Evolutionary conservation across 208 protist species (phyloP).

Genomic region (Porcisia hertigi): DNA sequence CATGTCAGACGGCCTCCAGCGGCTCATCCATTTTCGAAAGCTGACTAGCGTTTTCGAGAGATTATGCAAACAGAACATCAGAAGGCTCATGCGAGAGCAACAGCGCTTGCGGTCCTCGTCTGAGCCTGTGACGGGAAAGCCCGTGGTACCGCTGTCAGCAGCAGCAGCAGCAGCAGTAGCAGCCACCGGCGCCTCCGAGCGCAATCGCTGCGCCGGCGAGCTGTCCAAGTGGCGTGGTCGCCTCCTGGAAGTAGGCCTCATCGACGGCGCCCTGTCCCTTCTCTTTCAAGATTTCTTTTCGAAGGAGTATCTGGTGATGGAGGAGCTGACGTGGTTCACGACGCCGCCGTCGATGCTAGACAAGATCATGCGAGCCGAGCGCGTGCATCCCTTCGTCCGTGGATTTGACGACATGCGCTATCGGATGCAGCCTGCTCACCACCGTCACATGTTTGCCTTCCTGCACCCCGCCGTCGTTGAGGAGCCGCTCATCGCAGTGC

Average conservation of each 20-base stretch:
- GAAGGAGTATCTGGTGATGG: slow-evolving; percentile 82
- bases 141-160: neutral
- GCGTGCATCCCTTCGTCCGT: slow-evolving; percentile 69
- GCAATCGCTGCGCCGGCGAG: slow-evolving; percentile 8
- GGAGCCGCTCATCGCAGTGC: slow-evolving; percentile 84
- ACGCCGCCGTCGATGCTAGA: slow-evolving; percentile 76
- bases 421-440: slow-evolving; percentile 62
- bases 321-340: slow-evolving; percentile 83
- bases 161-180: neutral
- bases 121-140: neutral
- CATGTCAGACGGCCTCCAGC: slow-evolving; percentile 61
- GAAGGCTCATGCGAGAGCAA: slow-evolving; percentile 2
- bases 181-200: neutral
- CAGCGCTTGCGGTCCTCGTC: neutral
- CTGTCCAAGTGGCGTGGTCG: slow-evolving; percentile 50
- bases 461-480: slow-evolving; percentile 80
- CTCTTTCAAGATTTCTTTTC: slow-evolving; percentile 82
- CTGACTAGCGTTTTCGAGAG: slow-evolving; percentile 50
- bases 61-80: slow-evolving; percentile 38
- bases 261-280: slow-evolving; percentile 57
- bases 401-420: slow-evolving; percentile 71
- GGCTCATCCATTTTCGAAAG: slow-evolving; percentile 80
- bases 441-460: slow-evolving; percentile 83
- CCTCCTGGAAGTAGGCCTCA: slow-evolving; percentile 49
- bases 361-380: slow-evolving; percentile 71